Evolutionary conservation across 2,329 filamentous ascomycete species (phyloP).

Genomic region (Botrytis galanthina): DNA sequence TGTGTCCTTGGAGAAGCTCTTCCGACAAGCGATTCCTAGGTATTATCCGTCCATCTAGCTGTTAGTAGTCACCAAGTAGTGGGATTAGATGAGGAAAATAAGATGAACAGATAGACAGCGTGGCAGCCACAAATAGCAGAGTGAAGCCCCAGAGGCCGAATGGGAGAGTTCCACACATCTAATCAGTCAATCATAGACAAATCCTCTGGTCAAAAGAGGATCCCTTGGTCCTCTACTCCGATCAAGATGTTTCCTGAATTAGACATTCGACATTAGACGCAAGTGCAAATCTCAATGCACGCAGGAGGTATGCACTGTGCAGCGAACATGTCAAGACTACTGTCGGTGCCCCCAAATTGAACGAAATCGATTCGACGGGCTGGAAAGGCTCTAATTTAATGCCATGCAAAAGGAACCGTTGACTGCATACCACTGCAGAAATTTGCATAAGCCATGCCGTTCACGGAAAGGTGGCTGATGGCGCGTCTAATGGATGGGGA

Average conservation of each 20-base stretch:
- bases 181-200: slow-evolving; percentile 1
- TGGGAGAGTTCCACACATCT: slow-evolving; percentile 8
- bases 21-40: slow-evolving; percentile 10
- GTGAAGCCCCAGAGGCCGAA: background rate
- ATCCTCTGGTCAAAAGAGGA: slow-evolving; percentile 14
- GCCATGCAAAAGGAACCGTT: slow-evolving; percentile 9
- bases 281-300: slow-evolving; percentile 1
- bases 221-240: slow-evolving; percentile 8
- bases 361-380: slow-evolving; percentile 9
- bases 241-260: slow-evolving; percentile 16
- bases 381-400: background rate
- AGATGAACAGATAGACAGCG: slow-evolving; percentile 13
- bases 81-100: background rate
- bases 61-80: background rate
- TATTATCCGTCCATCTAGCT: background rate
- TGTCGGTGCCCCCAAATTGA: slow-evolving; percentile 12
- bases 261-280: slow-evolving; percentile 17
- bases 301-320: slow-evolving; percentile 9
- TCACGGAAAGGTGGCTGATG: slow-evolving; percentile 12
- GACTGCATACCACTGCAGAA: slow-evolving; percentile 9
- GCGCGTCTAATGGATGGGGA: slow-evolving; percentile 19
- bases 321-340: slow-evolving; percentile 10
- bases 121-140: slow-evolving; percentile 8
- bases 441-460: slow-evolving; percentile 11
- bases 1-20: slow-evolving; percentile 1